phyloP scores from a whole-genome alignment of 192 early-diverging fungal species.

The Fimicolochytrium jonesii region DNA sequence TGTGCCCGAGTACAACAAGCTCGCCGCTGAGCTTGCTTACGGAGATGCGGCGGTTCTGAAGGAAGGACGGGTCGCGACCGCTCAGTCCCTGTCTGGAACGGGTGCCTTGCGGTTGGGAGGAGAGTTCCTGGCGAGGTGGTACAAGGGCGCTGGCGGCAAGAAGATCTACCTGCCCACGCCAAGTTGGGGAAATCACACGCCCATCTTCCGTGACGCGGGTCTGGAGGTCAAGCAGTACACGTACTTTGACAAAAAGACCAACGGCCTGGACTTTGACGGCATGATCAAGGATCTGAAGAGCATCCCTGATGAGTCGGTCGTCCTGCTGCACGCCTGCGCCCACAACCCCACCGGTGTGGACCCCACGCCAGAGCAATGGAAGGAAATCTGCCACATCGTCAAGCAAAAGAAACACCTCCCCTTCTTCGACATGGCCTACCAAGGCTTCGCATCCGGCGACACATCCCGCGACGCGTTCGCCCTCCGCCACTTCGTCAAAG shows the following conservation, averaged over 20 bases:
- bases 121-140: constrained; percentile 78
- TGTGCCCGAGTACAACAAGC: constrained; percentile 75
- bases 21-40: constrained; percentile 80
- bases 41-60: constrained; percentile 69
- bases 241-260: constrained; percentile 92
- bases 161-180: constrained; percentile 90
- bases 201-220: constrained; percentile 88
- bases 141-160: constrained; percentile 67
- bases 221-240: constrained; percentile 82
- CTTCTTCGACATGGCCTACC: constrained; percentile 99
- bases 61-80: constrained; percentile 69
- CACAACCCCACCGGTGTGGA: constrained; percentile 99
- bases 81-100: constrained; percentile 97
- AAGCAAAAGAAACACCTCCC: constrained; percentile 75
- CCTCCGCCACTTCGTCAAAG: constrained; percentile 84
- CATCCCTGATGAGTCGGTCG: constrained; percentile 80
- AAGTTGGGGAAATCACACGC: constrained; percentile 95
- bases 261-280: constrained; percentile 87
- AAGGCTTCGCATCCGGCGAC: constrained; percentile 97
- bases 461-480: constrained; percentile 87
- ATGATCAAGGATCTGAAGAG: constrained; percentile 88
- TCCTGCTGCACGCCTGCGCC: constrained; percentile 96
- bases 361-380: constrained; percentile 90
- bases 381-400: constrained; percentile 72
- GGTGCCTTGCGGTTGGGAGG: constrained; percentile 94